Percentiles rank a stretch among this genome's conserved stretches.
Evolutionary conservation across 768 basidiomycete genomes (phyloP).

Genomic region (Amanita muscaria): DNA sequence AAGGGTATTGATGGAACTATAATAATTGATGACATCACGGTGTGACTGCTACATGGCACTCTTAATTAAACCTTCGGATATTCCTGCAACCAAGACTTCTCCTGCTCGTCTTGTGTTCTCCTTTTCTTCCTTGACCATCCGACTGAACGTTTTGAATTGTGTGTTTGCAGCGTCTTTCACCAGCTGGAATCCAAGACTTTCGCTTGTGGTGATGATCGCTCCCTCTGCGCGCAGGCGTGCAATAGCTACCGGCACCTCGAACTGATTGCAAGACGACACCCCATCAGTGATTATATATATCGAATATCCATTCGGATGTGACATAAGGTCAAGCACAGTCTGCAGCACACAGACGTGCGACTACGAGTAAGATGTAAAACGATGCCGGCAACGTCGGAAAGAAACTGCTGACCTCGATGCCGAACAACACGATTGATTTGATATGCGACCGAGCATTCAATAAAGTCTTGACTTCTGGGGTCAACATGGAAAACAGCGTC

Average conservation of each 20-base stretch:
- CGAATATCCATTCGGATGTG: constrained; percentile 23
- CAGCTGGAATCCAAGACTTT: constrained; percentile 72
- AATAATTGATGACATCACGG: no score
- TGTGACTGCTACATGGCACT: constrained; percentile 2
- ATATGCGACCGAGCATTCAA: constrained; percentile 40
- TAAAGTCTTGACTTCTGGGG: constrained; percentile 49
- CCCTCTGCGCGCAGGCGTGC: constrained; percentile 65
- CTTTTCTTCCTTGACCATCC: constrained; percentile 72
- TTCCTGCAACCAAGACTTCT: constrained; percentile 10
- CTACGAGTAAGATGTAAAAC: constrained; percentile 28
- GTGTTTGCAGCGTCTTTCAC: constrained; percentile 54
- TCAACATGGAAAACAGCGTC: constrained; percentile 80
- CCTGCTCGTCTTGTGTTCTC: constrained; percentile 42
- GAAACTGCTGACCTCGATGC: constrained; percentile 64
- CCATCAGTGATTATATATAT: constrained; percentile 79
- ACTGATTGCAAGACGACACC: constrained; percentile 72
- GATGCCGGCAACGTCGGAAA: not conserved
- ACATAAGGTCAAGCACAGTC: constrained; percentile 62
- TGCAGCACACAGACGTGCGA: constrained; percentile 88
- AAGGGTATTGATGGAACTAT: no score
- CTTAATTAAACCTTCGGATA: not conserved
- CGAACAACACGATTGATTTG: constrained; percentile 65
- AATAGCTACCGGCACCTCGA: constrained; percentile 72
- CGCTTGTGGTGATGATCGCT: constrained; percentile 70
- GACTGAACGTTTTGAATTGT: constrained; percentile 65